Percentiles rank a stretch among this genome's conserved stretches.
These are phyloP conservation scores for Diaporthe citri DNA, from an alignment of 2,329 filamentous ascomycete genomes.

Conservation along the genomic window DNA sequence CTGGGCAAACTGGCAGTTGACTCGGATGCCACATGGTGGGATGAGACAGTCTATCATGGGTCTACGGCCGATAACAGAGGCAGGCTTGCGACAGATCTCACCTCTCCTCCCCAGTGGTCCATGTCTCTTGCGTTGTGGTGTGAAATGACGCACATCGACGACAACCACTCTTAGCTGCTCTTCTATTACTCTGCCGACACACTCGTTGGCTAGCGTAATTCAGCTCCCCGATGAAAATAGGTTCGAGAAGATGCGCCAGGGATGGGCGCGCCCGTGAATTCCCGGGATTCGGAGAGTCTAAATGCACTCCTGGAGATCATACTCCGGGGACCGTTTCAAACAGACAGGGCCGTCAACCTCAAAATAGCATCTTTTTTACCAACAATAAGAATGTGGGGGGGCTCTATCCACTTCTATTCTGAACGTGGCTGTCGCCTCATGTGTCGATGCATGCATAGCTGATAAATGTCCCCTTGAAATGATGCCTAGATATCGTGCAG, in stretches of 20 bases:
- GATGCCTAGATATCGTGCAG: neutral
- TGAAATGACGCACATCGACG: neutral
- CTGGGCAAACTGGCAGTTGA: slow-evolving; percentile 18
- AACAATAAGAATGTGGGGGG: neutral
- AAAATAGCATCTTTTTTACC: neutral
- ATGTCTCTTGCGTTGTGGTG: neutral
- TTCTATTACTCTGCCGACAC: neutral
- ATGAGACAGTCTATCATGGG: neutral
- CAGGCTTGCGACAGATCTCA: neutral
- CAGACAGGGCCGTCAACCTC: neutral
- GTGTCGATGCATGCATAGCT: neutral
- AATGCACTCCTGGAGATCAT: neutral
- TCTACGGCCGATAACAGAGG: slow-evolving; percentile 8
- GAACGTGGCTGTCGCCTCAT: neutral
- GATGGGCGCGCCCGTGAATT: neutral
- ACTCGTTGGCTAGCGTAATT: neutral
- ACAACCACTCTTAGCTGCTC: neutral
- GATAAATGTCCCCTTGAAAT: neutral
- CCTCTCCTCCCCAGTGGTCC: neutral
- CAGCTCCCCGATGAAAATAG: neutral
- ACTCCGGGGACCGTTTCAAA: neutral
- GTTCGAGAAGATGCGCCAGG: neutral
- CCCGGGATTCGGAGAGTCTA: neutral
- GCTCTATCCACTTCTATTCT: neutral
- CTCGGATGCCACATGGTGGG: slow-evolving; percentile 13